Evolutionary conservation across 1,139 yeast genomes (phyloP).

Genomic region (Yarrowia galli): DNA sequence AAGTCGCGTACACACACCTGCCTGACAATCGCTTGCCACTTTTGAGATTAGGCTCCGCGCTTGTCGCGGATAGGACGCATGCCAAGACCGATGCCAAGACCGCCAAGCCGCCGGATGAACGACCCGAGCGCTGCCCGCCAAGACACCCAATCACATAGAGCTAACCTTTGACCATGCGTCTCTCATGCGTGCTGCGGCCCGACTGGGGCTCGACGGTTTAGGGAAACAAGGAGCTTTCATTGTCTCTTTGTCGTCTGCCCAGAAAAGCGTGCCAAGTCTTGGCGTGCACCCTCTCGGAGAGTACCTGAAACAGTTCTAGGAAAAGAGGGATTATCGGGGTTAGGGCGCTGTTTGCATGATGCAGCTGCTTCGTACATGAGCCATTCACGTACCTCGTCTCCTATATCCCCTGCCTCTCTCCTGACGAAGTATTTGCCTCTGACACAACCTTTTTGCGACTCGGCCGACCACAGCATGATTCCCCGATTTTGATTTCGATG

Average conservation of each 20-base stretch:
- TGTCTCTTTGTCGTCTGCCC: background rate
- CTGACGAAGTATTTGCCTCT: too few relatives aligned
- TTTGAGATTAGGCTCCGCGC: background rate
- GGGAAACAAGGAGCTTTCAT: background rate
- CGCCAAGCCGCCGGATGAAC: conserved; percentile 23
- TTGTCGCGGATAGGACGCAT: conserved; percentile 27
- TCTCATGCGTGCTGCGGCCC: conserved; percentile 18
- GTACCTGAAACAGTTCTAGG: background rate
- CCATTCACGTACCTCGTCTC: too few relatives aligned
- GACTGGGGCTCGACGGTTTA: conserved; percentile 24
- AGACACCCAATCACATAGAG: conserved; percentile 16
- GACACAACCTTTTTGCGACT: too few relatives aligned
- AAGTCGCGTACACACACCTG: background rate
- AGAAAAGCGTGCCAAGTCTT: conserved; percentile 1
- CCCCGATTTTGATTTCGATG: background rate
- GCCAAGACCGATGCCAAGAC: conserved; percentile 35
- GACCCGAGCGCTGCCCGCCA: conserved; percentile 35
- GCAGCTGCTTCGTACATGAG: too few relatives aligned
- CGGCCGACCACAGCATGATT: background rate
- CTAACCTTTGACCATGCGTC: conserved; percentile 2
- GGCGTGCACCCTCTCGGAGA: conserved; percentile 25
- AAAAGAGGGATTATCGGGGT: too few relatives aligned
- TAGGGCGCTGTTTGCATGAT: too few relatives aligned
- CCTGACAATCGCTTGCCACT: background rate
- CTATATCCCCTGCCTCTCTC: too few relatives aligned